Base-by-base conservation (phyloP, 2,329 filamentous ascomycete species). In the Teratosphaeria destructans region DNA sequence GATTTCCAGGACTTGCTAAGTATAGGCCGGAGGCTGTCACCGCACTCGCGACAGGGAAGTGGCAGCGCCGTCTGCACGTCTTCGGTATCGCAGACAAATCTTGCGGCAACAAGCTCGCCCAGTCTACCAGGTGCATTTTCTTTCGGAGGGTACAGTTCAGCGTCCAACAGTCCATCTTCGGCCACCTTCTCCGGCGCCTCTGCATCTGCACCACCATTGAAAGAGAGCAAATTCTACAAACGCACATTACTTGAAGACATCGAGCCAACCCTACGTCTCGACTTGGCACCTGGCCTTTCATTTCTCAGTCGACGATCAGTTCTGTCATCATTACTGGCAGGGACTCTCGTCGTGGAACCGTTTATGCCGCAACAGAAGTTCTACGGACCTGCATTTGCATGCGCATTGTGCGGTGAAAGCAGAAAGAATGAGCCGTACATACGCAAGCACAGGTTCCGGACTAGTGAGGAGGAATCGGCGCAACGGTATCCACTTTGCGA, bases 221-320 rank as follows among this genome's bases (percentile, higher is more conserved):
- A 94, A 70, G 94, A 97, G 59, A 90, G 88, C 32, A 90, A 88
- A 64, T 99, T 97, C 71, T 99, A 93, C 77, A 97, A 97, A 77
- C 86, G 94, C 54, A 86, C 86, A 5, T 75, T 97, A 29, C 81
- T 84, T 23, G 94, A 99, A 73, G 94, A 99, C 70, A 90, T 99
- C 59, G 94, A 99, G 71, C 94, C 94, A 0, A 96, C 94, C 0
- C 78, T 99, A 10, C 86, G 94, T 52, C 82, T 99, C 3, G 94
- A 99, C 72, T 82, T 85, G 2, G 92, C 94, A 0, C 94, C 94
- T 0, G 90, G 92, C 0, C 82, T 99, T 32, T 96, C 91, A 0
- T 99, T 94, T 90, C 82, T 99, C 54, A 91, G 90, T 55, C 87
- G 93, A 54, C 86, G 94, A 60, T 89, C 87, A 5, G 91, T 97